Conservation (phyloP, 352 stramenopile species). For the Phytopythium litorale region DNA sequence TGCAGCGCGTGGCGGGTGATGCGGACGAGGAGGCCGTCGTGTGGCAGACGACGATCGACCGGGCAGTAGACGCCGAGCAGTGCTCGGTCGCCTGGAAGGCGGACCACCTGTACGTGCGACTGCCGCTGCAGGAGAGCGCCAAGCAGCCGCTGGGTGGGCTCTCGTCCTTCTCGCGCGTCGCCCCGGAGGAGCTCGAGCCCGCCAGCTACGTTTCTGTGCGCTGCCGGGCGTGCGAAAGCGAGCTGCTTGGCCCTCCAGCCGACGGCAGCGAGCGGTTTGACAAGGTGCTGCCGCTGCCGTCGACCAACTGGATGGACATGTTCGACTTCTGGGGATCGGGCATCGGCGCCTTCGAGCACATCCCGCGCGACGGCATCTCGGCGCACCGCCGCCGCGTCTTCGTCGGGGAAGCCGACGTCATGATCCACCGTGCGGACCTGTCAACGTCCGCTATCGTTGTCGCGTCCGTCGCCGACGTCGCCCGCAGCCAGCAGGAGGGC, state of each 20-base stretch:
- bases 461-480: slow-evolving; percentile 5
- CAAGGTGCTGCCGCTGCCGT: slow-evolving; percentile 69
- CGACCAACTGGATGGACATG: slow-evolving; percentile 86
- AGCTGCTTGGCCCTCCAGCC: slow-evolving; percentile 9
- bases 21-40: slow-evolving; percentile 11
- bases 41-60: slow-evolving; percentile 57
- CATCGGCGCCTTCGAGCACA: slow-evolving; percentile 75
- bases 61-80: slow-evolving; percentile 38
- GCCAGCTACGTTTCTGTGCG: slow-evolving; percentile 36
- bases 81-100: slow-evolving; percentile 32
- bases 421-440: slow-evolving; percentile 55
- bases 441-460: slow-evolving; percentile 8
- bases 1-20: slow-evolving; percentile 1
- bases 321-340: slow-evolving; percentile 83
- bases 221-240: slow-evolving; percentile 38
- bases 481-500: slow-evolving; percentile 6
- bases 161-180: slow-evolving; percentile 54
- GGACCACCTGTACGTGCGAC: slow-evolving; percentile 64
- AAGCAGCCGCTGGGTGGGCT: slow-evolving; percentile 48
- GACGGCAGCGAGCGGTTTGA: slow-evolving; percentile 20
- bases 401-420: slow-evolving; percentile 58
- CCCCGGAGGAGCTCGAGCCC: slow-evolving; percentile 31
- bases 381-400: slow-evolving; percentile 44
- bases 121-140: slow-evolving; percentile 45
- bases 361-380: slow-evolving; percentile 65